Percentiles rank a stretch among this genome's conserved stretches.
Evolutionary conservation across 495 filamentous ascomycete species (phyloP).

Genomic region (Umbilicaria muhlenbergii): DNA sequence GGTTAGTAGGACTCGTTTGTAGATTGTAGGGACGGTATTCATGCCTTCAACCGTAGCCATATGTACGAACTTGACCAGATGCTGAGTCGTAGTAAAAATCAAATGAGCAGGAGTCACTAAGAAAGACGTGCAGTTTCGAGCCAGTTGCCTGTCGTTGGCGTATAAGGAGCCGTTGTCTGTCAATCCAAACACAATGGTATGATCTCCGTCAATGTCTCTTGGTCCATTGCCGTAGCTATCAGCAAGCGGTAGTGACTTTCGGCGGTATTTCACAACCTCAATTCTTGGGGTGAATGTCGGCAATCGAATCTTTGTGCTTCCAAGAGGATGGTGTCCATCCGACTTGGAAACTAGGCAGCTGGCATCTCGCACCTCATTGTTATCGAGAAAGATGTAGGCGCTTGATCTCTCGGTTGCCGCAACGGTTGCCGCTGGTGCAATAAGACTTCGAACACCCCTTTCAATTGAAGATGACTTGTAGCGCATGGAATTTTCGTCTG

Average conservation of each 20-base stretch:
- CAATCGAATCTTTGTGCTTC: too few relatives aligned
- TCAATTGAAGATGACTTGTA: too few relatives aligned
- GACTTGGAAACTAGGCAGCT: too few relatives aligned
- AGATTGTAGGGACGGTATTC: not conserved
- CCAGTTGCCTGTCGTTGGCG: slow-evolving; percentile 55
- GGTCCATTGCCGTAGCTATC: not conserved
- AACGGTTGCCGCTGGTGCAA: too few relatives aligned
- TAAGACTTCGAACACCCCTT: too few relatives aligned
- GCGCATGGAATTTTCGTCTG: too few relatives aligned
- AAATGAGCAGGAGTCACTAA: slow-evolving; percentile 67
- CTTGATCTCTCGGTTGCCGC: too few relatives aligned
- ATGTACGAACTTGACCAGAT: slow-evolving; percentile 88
- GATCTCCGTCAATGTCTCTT: slow-evolving; percentile 8
- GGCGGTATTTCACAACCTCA: too few relatives aligned
- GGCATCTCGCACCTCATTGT: too few relatives aligned
- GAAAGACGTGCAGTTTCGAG: slow-evolving; percentile 84
- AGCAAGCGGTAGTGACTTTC: not conserved
- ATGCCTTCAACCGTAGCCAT: slow-evolving; percentile 49
- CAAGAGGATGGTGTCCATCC: too few relatives aligned
- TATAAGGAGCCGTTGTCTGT: slow-evolving; percentile 62
- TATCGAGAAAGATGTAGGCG: too few relatives aligned
- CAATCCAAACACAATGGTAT: slow-evolving; percentile 41
- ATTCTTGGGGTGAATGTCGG: too few relatives aligned
- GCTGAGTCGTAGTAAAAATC: slow-evolving; percentile 79
- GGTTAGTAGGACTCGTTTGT: slow-evolving; percentile 6